These are phyloP conservation scores for Cymodocea nodosa DNA, from an alignment of 116 monocot genomes.

Conservation along the genomic window DNA sequence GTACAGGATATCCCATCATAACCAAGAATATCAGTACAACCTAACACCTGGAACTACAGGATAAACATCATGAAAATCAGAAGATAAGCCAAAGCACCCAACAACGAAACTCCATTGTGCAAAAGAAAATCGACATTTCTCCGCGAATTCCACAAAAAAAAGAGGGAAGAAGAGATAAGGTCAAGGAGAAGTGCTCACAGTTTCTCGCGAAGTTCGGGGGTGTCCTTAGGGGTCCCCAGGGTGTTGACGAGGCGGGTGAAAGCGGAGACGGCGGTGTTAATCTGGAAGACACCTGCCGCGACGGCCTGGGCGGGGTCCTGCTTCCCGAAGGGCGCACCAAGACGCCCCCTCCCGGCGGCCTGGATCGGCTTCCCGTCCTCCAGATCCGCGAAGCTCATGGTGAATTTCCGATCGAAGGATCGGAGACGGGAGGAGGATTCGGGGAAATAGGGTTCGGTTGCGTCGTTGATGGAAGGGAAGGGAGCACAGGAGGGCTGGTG, in stretches of 20 bases:
- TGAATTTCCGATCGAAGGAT: no score
- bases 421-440: no score
- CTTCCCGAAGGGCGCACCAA: constrained; percentile 6
- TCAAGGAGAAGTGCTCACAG: constrained; percentile 5
- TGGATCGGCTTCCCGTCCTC: constrained; percentile 4
- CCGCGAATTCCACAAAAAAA: background rate
- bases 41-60: background rate
- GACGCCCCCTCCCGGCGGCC: background rate
- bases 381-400: constrained; percentile 22
- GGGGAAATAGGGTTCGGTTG: background rate
- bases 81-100: no score
- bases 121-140: background rate
- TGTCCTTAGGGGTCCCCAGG: constrained; percentile 24
- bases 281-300: constrained; percentile 16
- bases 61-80: background rate
- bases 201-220: constrained; percentile 22
- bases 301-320: constrained; percentile 17
- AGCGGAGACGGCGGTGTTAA: constrained; percentile 17
- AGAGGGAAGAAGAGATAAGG: no score
- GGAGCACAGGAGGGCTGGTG: no score
- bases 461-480: no score
- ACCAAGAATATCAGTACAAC: no score
- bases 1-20: no score
- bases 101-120: no score
- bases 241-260: constrained; percentile 21